These are phyloP conservation scores for Microdochium nivale DNA, from an alignment of 2,329 filamentous ascomycete genomes.

Conservation along the genomic window DNA sequence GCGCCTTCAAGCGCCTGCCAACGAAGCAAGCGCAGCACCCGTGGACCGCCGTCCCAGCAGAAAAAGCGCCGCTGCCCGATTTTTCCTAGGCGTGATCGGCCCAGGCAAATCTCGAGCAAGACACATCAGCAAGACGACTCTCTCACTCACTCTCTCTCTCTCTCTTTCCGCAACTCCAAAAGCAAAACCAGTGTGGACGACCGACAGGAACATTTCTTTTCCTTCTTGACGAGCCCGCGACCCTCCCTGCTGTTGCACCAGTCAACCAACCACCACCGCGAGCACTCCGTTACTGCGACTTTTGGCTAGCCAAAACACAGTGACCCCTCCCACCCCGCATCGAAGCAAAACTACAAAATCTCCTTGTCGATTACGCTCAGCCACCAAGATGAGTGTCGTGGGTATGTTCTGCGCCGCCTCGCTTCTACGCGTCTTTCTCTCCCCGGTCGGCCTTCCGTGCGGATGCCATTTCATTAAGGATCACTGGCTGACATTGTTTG, in stretches of 20 bases:
- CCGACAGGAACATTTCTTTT: background rate
- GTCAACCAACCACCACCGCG: background rate
- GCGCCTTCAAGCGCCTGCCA: background rate
- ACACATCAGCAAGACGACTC: background rate
- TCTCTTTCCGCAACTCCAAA: background rate
- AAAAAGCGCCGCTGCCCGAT: background rate
- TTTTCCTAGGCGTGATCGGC: background rate
- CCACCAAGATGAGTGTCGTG: constrained; percentile 45
- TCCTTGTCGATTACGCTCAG: constrained; percentile 11
- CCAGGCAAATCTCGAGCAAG: background rate
- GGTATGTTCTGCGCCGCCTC: constrained; percentile 28
- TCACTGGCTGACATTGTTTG: background rate
- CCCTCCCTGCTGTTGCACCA: background rate
- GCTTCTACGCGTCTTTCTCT: constrained; percentile 2
- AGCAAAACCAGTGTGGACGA: background rate
- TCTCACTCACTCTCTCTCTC: background rate
- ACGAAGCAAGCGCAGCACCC: background rate
- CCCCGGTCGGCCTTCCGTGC: constrained; percentile 2
- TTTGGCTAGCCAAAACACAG: background rate
- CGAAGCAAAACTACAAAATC: background rate
- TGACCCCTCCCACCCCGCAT: background rate
- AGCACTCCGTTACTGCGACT: background rate
- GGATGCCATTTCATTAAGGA: too few relatives aligned
- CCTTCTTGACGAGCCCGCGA: background rate
- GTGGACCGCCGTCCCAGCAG: background rate